Conservation (phyloP, 192 early-diverging fungal species). For the Dissophora ornata region DNA sequence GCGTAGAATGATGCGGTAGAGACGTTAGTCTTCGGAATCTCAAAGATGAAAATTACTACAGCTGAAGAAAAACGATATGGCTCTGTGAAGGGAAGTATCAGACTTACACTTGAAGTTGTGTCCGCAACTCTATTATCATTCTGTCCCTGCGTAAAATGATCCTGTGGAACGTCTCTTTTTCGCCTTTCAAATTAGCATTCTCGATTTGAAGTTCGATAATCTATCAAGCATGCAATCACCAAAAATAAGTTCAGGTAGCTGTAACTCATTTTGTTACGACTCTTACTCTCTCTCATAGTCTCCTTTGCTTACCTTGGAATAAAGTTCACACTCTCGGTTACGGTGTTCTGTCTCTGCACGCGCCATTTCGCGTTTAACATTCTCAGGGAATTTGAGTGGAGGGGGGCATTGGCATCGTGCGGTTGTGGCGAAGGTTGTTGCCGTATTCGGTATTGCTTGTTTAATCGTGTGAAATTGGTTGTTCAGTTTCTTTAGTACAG, state of each 20-base stretch:
- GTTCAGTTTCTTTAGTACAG: neutral
- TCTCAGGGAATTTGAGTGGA: conserved; percentile 31
- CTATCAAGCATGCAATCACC: conserved; percentile 13
- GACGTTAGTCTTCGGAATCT: too few species aligned
- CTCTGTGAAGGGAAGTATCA: neutral
- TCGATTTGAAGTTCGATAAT: conserved; percentile 53
- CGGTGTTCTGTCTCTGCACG: conserved; percentile 36
- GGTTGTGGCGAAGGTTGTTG: too few species aligned
- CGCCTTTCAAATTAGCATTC: conserved; percentile 44
- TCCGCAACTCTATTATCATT: conserved; percentile 32
- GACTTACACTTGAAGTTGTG: conserved; percentile 49
- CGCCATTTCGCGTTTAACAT: conserved; percentile 40
- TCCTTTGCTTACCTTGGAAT: conserved; percentile 30
- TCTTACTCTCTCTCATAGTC: neutral
- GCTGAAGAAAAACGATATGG: too few species aligned
- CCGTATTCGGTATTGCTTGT: too few species aligned
- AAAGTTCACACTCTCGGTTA: conserved; percentile 33
- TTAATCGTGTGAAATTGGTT: neutral
- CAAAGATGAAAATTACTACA: too few species aligned
- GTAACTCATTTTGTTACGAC: too few species aligned
- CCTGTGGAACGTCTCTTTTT: conserved; percentile 30
- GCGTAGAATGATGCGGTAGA: neutral
- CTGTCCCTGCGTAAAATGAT: conserved; percentile 26
- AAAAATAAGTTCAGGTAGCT: neutral
- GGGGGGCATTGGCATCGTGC: conserved; percentile 25